Percentiles rank a stretch among this genome's conserved stretches.
Conservation (phyloP, 768 basidiomycete species). For the Rhodotorula sphaerocarpa region DNA sequence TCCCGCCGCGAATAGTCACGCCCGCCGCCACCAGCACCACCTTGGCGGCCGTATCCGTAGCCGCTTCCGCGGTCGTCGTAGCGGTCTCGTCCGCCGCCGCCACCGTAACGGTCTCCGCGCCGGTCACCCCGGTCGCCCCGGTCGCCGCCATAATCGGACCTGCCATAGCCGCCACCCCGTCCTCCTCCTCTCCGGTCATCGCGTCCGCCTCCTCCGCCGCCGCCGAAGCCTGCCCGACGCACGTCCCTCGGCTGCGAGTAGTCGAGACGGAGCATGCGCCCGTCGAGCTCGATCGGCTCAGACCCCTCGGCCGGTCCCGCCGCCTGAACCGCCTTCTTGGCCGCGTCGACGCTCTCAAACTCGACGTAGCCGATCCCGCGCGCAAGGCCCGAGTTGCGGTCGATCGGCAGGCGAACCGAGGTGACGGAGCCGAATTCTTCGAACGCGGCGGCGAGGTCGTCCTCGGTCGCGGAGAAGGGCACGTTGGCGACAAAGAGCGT, state of each 20-base stretch:
- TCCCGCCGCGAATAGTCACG: too few species aligned
- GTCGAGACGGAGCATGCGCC: slow-evolving; percentile 72
- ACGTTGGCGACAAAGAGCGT: slow-evolving; percentile 89
- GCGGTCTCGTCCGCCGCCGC: slow-evolving; percentile 4
- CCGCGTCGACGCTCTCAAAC: slow-evolving; percentile 68
- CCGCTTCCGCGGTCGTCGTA: slow-evolving; percentile 9
- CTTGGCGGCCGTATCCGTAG: too few species aligned
- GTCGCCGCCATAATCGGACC: too few species aligned
- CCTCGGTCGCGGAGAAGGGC: slow-evolving; percentile 70
- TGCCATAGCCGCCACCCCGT: too few species aligned
- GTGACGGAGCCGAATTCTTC: slow-evolving; percentile 73
- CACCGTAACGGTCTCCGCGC: not conserved
- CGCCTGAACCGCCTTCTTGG: slow-evolving; percentile 65
- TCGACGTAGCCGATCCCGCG: slow-evolving; percentile 98
- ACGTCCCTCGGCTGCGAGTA: slow-evolving; percentile 58
- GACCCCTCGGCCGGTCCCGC: slow-evolving; percentile 39
- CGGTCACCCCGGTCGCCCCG: slow-evolving; percentile 40
- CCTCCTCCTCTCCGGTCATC: slow-evolving; percentile 39
- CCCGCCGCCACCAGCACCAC: too few species aligned
- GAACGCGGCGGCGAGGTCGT: slow-evolving; percentile 80
- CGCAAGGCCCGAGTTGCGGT: slow-evolving; percentile 75
- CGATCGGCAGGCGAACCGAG: slow-evolving; percentile 75
- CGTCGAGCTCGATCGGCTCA: slow-evolving; percentile 67
- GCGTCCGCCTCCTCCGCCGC: slow-evolving; percentile 36
- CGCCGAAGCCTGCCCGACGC: slow-evolving; percentile 53